Percentiles rank a stretch among this genome's conserved stretches.
Conservation (phyloP, 2,329 filamentous ascomycete genomes). For the Aspergillus costaricaensis region DNA sequence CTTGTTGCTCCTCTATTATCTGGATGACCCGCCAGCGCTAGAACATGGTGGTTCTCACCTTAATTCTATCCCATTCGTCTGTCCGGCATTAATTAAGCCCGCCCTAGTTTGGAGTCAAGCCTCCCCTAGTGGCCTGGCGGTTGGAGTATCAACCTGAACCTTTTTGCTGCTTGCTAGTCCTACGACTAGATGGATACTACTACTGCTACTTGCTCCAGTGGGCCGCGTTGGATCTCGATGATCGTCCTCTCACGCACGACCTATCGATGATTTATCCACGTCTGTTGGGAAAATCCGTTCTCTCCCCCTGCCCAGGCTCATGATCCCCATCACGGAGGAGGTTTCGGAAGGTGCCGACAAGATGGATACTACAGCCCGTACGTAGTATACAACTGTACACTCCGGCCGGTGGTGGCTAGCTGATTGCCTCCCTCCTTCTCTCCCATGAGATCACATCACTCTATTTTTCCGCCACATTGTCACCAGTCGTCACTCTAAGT, state of each 20-base stretch:
- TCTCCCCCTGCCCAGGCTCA: no score
- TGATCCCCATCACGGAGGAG: not conserved
- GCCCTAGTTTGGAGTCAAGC: not conserved
- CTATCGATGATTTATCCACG: no score
- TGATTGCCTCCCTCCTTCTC: not conserved
- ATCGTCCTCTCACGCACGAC: not conserved
- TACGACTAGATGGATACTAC: not conserved
- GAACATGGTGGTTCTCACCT: not conserved
- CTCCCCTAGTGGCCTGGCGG: constrained; percentile 1
- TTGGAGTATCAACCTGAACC: not conserved
- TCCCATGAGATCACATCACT: not conserved
- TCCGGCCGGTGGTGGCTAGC: not conserved
- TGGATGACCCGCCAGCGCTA: constrained; percentile 4
- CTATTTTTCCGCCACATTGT: not conserved
- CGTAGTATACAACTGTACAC: not conserved
- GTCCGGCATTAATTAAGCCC: not conserved
- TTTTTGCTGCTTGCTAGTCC: no score
- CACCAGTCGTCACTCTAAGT: not conserved
- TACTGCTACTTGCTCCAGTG: constrained; percentile 2
- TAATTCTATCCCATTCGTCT: constrained; percentile 3
- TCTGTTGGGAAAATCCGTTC: no score
- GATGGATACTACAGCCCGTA: not conserved
- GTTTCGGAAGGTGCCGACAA: not conserved
- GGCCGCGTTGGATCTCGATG: constrained; percentile 6
- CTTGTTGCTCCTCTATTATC: no score